Conservation (phyloP, 2,329 filamentous ascomycete genomes). For the Remersonia thermophila region DNA sequence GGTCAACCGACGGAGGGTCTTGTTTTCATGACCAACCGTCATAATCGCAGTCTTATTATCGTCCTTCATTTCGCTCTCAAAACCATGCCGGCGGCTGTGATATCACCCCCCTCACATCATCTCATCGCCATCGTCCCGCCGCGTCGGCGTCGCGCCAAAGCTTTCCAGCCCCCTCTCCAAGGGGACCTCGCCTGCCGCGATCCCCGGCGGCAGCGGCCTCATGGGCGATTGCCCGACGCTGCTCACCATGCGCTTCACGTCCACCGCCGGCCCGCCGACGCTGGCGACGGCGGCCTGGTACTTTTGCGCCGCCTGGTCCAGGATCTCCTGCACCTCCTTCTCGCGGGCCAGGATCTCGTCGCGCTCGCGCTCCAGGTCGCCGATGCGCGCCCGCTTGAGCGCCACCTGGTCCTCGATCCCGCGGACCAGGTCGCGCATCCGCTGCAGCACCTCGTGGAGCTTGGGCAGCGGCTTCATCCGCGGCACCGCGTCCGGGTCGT, state of each 20-base stretch:
- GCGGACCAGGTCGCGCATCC: constrained; percentile 48
- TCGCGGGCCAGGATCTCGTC: constrained; percentile 56
- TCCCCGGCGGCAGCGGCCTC: constrained; percentile 16
- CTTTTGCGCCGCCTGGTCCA: constrained; percentile 67
- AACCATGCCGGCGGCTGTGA: too few species aligned
- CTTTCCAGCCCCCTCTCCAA: constrained; percentile 34
- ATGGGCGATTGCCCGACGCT: constrained; percentile 19
- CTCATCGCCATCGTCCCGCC: constrained; percentile 17
- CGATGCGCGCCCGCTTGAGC: constrained; percentile 49
- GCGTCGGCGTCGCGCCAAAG: constrained; percentile 32
- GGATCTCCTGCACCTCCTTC: constrained; percentile 63
- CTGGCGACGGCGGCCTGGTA: constrained; percentile 34
- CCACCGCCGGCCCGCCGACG: constrained; percentile 5
- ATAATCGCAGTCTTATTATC: too few species aligned
- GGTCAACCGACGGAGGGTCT: not conserved
- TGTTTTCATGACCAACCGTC: not conserved
- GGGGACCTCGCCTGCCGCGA: constrained; percentile 17
- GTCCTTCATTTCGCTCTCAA: too few species aligned
- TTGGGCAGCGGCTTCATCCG: constrained; percentile 69
- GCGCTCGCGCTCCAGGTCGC: constrained; percentile 56
- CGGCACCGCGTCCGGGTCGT: constrained; percentile 24
- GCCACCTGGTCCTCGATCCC: constrained; percentile 52
- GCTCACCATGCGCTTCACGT: constrained; percentile 13
- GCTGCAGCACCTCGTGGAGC: constrained; percentile 52
- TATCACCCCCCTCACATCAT: too few species aligned